These are phyloP conservation scores for Purshia tridentata DNA, from an alignment of 306 rosid species.

Conservation along the genomic window DNA sequence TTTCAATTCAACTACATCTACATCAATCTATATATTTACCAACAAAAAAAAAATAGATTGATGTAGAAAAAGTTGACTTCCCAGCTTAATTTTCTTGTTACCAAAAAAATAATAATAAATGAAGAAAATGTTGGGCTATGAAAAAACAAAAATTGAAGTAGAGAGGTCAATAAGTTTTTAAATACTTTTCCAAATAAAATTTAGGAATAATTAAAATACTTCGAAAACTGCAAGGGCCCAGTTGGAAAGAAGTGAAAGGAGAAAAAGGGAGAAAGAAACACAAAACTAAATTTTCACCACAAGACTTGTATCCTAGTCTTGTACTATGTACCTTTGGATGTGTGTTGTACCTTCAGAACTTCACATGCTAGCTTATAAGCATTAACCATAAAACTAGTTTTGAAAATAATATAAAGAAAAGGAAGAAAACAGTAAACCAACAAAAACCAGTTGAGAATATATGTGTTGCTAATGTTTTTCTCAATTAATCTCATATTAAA, in stretches of 20 bases:
- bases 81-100: not conserved
- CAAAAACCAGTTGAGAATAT: too few species aligned
- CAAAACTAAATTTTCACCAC: conserved; percentile 10
- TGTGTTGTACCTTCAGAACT: conserved; percentile 16
- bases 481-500: not conserved
- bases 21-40: not conserved
- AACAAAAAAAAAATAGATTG: not conserved
- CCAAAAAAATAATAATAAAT: too few species aligned
- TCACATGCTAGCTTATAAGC: conserved; percentile 30
- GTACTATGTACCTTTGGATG: conserved; percentile 12
- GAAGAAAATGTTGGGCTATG: too few species aligned
- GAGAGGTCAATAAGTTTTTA: too few species aligned
- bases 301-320: conserved; percentile 20
- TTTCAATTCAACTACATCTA: not conserved
- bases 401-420: conserved; percentile 4
- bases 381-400: not conserved
- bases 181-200: too few species aligned
- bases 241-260: not conserved
- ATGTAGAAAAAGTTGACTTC: not conserved
- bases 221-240: not conserved
- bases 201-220: not conserved
- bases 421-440: not conserved
- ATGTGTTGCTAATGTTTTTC: not conserved
- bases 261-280: not conserved
- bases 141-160: too few species aligned